These are phyloP conservation scores for Dictyostelium gargantuum DNA, from an alignment of 208 protist species.

Conservation along the genomic window DNA sequence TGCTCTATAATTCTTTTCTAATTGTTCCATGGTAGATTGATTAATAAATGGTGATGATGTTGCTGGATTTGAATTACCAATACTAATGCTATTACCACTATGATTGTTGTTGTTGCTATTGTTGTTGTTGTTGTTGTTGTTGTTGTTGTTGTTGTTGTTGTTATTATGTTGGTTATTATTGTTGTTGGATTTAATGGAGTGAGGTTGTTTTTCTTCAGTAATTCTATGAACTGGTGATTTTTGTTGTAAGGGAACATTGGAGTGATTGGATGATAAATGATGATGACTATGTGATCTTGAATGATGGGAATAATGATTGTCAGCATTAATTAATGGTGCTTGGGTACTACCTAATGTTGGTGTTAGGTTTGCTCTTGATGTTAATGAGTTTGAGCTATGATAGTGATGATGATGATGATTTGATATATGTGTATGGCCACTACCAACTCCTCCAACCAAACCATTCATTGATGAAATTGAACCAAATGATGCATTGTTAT, in stretches of 20 bases:
- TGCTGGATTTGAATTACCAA: background rate
- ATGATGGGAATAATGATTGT: background rate
- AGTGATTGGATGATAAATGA: background rate
- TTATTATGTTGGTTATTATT: background rate
- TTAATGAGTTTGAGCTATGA: background rate
- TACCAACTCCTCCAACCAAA: background rate
- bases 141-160: background rate
- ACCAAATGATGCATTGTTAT: background rate
- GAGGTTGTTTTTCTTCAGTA: no score
- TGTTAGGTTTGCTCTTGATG: background rate
- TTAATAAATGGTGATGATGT: background rate
- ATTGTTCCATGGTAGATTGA: conserved; percentile 4
- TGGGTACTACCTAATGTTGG: background rate
- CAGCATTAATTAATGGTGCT: background rate
- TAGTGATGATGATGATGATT: background rate
- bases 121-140: background rate
- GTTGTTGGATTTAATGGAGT: background rate
- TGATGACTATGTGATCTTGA: background rate
- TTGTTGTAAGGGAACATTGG: background rate
- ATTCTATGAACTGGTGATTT: background rate
- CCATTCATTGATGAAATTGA: background rate
- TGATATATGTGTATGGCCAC: background rate
- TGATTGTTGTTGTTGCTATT: background rate
- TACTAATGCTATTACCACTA: background rate
- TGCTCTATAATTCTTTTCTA: background rate